Evolutionary conservation across 805 yeast species (phyloP).

Genomic region (Metschnikowia hibisci): DNA sequence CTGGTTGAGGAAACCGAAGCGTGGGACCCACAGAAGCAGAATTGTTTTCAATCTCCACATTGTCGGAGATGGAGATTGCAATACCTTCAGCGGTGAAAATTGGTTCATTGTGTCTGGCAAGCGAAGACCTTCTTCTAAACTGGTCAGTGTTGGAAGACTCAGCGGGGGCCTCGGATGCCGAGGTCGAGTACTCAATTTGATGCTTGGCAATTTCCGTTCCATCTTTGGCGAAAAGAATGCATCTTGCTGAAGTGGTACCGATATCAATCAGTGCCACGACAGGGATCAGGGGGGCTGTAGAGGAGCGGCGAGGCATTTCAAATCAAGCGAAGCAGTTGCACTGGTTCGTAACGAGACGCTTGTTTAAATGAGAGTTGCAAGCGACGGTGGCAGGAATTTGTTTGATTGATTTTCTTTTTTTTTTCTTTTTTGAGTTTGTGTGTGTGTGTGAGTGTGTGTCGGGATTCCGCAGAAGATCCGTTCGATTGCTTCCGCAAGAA

Average conservation of each 20-base stretch:
- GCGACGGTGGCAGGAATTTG: neutral
- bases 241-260: conserved; percentile 91
- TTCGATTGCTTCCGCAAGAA: neutral
- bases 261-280: conserved; percentile 74
- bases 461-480: neutral
- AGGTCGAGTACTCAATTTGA: conserved; percentile 83
- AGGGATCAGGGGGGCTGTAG: conserved; percentile 39
- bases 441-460: too few relatives aligned
- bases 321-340: conserved; percentile 25
- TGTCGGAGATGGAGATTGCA: conserved; percentile 55
- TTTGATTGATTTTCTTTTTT: too few relatives aligned
- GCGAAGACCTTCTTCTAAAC: conserved; percentile 43
- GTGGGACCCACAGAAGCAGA: conserved; percentile 58
- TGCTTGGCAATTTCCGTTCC: conserved; percentile 83
- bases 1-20: conserved; percentile 72
- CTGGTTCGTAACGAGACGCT: conserved; percentile 9
- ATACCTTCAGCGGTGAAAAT: conserved; percentile 74
- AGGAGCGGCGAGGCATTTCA: conserved; percentile 40
- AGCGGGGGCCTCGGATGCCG: conserved; percentile 54
- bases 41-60: conserved; percentile 60
- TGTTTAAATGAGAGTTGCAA: neutral
- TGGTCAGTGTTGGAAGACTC: conserved; percentile 40
- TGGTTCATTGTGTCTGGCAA: conserved; percentile 47
- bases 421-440: too few relatives aligned
- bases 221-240: conserved; percentile 66